Percentiles rank a stretch among this genome's conserved stretches.
phyloP scores from a whole-genome alignment of 2,329 filamentous ascomycete genomes.

The Ascochyta viciae-villosae region DNA sequence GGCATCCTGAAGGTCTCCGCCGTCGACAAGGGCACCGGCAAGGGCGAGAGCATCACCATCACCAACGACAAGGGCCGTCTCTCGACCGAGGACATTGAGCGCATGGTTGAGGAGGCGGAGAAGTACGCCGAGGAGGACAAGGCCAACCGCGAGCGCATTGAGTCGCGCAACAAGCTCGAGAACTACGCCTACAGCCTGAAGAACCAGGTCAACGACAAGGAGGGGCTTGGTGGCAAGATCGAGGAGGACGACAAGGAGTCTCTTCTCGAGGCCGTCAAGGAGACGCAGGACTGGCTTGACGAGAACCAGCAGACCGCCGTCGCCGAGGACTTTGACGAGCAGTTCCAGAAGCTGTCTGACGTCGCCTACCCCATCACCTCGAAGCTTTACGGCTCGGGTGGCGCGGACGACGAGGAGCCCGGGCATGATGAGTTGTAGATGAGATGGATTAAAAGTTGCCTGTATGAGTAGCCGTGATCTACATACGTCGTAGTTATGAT shows the following conservation, averaged over 20 bases:
- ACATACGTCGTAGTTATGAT: background rate
- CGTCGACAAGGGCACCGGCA: constrained; percentile 97
- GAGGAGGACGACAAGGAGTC: constrained; percentile 98
- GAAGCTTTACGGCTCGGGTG: constrained; percentile 81
- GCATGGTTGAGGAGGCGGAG: constrained; percentile 98
- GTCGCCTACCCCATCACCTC: constrained; percentile 98
- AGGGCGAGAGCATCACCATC: constrained; percentile 96
- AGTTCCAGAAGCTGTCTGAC: constrained; percentile 98
- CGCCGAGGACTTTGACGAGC: constrained; percentile 97
- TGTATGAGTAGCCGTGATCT: constrained; percentile 41
- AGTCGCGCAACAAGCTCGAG: constrained; percentile 94
- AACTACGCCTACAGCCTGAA: constrained; percentile 99
- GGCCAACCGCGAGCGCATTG: constrained; percentile 94
- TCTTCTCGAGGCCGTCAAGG: constrained; percentile 94
- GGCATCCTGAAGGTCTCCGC: constrained; percentile 97
- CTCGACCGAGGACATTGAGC: constrained; percentile 95
- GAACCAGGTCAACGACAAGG: constrained; percentile 98
- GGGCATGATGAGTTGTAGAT: constrained; percentile 60
- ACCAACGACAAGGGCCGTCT: constrained; percentile 99
- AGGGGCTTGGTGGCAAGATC: constrained; percentile 97
- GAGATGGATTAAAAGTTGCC: constrained; percentile 23
- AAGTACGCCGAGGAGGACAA: constrained; percentile 99
- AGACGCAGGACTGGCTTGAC: constrained; percentile 94
- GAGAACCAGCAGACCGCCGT: constrained; percentile 84
- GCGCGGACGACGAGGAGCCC: constrained; percentile 68